phyloP scores from a whole-genome alignment of 2,329 filamentous ascomycete species.

The Lachnellula arida region DNA sequence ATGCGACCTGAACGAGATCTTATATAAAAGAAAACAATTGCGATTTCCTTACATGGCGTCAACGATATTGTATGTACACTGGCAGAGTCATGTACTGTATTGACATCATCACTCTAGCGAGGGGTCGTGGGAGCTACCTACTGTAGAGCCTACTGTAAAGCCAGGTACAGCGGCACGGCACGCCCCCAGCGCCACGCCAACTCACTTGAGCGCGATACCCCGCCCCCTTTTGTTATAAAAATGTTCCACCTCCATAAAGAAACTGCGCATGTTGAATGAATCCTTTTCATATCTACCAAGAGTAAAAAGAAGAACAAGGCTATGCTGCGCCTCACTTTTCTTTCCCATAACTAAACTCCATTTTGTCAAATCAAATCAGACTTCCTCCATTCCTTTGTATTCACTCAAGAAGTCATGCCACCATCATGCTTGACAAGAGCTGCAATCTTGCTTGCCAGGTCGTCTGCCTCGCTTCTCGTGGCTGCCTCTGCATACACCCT shows the following conservation, averaged over 20 bases:
- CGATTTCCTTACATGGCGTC: no score
- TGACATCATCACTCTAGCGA: conserved; percentile 18
- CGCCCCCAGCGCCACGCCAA: neutral
- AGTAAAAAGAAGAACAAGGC: neutral
- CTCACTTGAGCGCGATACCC: neutral
- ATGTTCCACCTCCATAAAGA: conserved; percentile 37
- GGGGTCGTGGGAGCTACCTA: neutral
- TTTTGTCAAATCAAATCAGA: conserved; percentile 7
- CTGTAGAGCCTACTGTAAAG: neutral
- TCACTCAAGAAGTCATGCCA: conserved; percentile 3
- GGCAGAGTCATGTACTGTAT: neutral
- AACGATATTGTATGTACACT: no score
- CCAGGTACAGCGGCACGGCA: neutral
- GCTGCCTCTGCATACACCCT: conserved; percentile 94
- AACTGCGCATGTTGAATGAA: neutral
- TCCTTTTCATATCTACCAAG: neutral
- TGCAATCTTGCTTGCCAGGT: conserved; percentile 77
- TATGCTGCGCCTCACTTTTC: neutral
- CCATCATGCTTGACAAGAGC: conserved; percentile 23
- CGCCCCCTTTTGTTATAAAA: no score
- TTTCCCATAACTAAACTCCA: neutral
- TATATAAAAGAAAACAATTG: no score
- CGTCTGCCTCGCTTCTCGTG: conserved; percentile 82
- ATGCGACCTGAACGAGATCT: neutral
- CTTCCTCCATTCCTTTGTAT: neutral